phyloP scores from a whole-genome alignment of 805 yeast genomes.

The Metschnikowia reukaufii region DNA sequence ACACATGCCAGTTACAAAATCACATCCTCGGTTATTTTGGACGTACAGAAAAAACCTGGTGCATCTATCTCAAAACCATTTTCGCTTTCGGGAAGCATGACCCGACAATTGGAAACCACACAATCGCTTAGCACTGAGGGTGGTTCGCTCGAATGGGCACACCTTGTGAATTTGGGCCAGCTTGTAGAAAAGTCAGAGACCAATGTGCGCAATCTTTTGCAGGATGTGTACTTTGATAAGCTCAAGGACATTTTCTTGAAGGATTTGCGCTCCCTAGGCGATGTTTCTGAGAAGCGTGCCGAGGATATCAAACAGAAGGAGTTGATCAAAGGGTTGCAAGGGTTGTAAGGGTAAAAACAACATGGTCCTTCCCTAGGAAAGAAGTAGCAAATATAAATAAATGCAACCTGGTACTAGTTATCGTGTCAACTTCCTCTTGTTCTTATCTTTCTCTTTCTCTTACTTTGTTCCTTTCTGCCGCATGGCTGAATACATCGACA shows the following conservation, averaged over 20 bases:
- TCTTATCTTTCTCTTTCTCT: neutral
- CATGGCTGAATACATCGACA: neutral
- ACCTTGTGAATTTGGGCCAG: slow-evolving; percentile 81
- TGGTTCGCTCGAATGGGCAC: slow-evolving; percentile 54
- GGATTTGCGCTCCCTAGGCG: slow-evolving; percentile 43
- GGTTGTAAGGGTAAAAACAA: no score
- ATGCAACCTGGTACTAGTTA: no score
- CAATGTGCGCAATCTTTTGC: slow-evolving; percentile 80
- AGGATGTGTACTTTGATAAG: slow-evolving; percentile 94
- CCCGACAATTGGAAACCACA: slow-evolving; percentile 73
- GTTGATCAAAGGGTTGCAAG: slow-evolving; percentile 40
- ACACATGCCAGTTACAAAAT: slow-evolving; percentile 57
- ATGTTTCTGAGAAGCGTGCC: slow-evolving; percentile 29
- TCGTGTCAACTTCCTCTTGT: no score
- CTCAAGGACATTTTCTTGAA: slow-evolving; percentile 75
- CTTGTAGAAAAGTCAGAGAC: slow-evolving; percentile 86
- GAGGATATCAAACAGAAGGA: slow-evolving; percentile 37
- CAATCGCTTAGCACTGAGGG: slow-evolving; percentile 39
- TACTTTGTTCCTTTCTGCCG: neutral
- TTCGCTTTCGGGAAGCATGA: slow-evolving; percentile 75
- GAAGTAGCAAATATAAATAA: neutral
- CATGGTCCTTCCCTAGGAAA: no score
- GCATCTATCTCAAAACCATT: slow-evolving; percentile 18
- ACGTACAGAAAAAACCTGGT: slow-evolving; percentile 39
- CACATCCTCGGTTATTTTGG: slow-evolving; percentile 86